A percentile compares a stretch with the other conserved stretches of the same genome.
These are phyloP conservation scores for Spathaspora sp. DNA, from an alignment of 1,139 yeast species.

Conservation along the genomic window DNA sequence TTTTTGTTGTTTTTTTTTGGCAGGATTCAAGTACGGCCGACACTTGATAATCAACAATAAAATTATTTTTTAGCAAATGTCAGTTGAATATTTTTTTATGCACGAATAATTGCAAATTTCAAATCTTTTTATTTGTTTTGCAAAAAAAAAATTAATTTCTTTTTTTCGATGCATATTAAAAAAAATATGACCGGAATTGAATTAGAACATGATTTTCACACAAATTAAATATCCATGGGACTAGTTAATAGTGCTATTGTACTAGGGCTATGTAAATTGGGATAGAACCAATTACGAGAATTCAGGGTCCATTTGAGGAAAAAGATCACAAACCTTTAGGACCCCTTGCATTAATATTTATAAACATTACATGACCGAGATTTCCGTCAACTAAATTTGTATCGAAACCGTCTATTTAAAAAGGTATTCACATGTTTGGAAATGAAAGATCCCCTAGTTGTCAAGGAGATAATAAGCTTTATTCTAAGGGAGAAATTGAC, in stretches of 20 bases:
- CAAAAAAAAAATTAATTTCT: neutral
- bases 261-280: no score
- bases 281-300: no score
- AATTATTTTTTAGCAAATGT: neutral
- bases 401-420: no score
- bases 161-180: neutral
- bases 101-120: slow-evolving; percentile 2
- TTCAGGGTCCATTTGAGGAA: neutral
- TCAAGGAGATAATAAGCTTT: no score
- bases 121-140: neutral
- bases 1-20: no score
- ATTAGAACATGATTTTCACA: neutral
- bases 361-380: neutral
- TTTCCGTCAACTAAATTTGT: no score
- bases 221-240: no score
- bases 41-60: neutral
- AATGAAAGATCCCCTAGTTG: no score
- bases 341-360: neutral
- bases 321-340: neutral
- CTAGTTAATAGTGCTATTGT: no score
- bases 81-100: neutral
- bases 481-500: no score
- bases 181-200: neutral
- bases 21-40: neutral
- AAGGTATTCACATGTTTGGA: no score